phyloP scores from a whole-genome alignment of 305 asterid genomes.

The Fraxinus velutina region DNA sequence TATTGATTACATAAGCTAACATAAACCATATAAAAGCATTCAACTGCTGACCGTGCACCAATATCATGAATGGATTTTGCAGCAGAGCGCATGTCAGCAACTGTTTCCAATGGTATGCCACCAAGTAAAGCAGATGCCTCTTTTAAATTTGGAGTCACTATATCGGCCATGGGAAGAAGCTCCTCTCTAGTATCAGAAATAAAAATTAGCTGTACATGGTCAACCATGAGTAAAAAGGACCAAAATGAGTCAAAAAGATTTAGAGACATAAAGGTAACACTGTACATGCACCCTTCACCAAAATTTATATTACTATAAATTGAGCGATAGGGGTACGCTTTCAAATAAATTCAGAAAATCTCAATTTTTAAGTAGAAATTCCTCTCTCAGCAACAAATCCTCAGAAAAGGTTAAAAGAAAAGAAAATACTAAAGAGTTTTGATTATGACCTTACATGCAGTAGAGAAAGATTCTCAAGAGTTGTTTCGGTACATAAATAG shows the following conservation, averaged over 20 bases:
- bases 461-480: conserved; percentile 5
- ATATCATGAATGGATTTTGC: conserved; percentile 72
- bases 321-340: neutral
- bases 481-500: neutral
- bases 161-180: conserved; percentile 83
- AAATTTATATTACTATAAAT: neutral
- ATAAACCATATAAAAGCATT: conserved; percentile 9
- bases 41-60: conserved; percentile 74
- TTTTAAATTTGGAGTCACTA: conserved; percentile 83
- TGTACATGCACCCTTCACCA: neutral
- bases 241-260: neutral
- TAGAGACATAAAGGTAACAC: neutral
- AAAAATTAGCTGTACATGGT: neutral
- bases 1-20: conserved; percentile 1
- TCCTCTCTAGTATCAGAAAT: conserved; percentile 52
- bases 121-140: conserved; percentile 89
- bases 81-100: conserved; percentile 87
- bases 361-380: conserved; percentile 2
- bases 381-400: neutral
- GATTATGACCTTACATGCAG: neutral
- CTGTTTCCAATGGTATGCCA: conserved; percentile 57
- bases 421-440: neutral
- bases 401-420: neutral
- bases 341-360: neutral
- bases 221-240: neutral